Conservation (phyloP, 1,139 yeast genomes). For the Pneumocystis murina region DNA sequence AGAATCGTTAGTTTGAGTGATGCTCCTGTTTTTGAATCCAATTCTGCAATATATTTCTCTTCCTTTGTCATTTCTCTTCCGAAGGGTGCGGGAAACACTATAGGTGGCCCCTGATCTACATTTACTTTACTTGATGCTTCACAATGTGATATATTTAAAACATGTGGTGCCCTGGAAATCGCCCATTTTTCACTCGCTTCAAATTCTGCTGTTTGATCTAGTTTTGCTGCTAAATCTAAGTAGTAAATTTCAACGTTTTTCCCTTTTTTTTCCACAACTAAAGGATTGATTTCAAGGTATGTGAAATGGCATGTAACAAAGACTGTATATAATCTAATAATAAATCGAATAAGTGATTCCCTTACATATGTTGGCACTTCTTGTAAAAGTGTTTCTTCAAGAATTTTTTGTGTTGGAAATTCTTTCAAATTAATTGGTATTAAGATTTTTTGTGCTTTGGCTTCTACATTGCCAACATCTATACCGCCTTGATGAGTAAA, state of each 20-base stretch:
- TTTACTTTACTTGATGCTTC: slow-evolving; percentile 18
- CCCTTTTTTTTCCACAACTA: slow-evolving; percentile 30
- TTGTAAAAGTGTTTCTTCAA: slow-evolving; percentile 24
- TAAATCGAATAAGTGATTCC: slow-evolving; percentile 30
- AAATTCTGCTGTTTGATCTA: slow-evolving; percentile 36
- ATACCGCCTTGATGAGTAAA: slow-evolving; percentile 37
- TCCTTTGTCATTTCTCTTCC: slow-evolving; percentile 33
- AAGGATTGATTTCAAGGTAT: slow-evolving; percentile 33
- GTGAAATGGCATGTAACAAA: slow-evolving; percentile 35
- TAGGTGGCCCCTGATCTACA: slow-evolving; percentile 34
- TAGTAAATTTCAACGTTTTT: slow-evolving; percentile 31
- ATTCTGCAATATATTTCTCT: slow-evolving; percentile 35
- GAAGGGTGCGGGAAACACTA: slow-evolving; percentile 36
- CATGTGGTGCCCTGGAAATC: slow-evolving; percentile 30
- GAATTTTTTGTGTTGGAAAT: slow-evolving; percentile 28
- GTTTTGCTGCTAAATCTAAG: slow-evolving; percentile 34
- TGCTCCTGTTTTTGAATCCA: slow-evolving; percentile 36
- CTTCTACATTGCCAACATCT: slow-evolving; percentile 35
- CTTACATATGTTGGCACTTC: slow-evolving; percentile 30
- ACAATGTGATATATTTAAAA: slow-evolving; percentile 23
- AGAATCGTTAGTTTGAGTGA: slow-evolving; percentile 32
- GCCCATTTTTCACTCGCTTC: slow-evolving; percentile 39
- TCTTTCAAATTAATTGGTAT: slow-evolving; percentile 31
- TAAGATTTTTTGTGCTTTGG: slow-evolving; percentile 32
- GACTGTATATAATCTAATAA: slow-evolving; percentile 33